Evolutionary conservation across 1,284 basidiomycete species (phyloP), one percentile per base, ranked within the genome.

Genomic region (Chondrostereum purpureum): DNA sequence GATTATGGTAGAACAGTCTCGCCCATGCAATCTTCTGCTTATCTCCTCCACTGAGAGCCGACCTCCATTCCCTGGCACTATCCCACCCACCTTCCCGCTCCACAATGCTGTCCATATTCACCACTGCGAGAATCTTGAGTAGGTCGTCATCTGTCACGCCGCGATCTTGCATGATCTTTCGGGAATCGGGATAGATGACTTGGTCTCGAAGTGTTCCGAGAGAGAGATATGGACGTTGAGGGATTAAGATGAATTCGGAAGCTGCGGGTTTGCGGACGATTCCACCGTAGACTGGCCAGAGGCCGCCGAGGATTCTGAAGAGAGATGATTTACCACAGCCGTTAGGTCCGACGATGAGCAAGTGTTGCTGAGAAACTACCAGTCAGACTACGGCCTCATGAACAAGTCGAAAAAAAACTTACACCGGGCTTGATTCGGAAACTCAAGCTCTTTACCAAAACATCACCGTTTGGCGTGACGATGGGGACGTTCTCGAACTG

Each of bases 81-180:
- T 92, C 88, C 93, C 93, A 97, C 12, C 95, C 95, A 10, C 95
- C 95, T 64, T 98, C 95, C n/a, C 94, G 79, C 56, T 92, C 88
- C 10, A 98, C 89, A 49, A 98, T 81, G 58, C 75, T 69, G 24
- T 85, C 84, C 83, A 99, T 91, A 54, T 93, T 84, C 12, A 98
- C 87, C 11, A 87, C 72, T 2, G 79, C 67, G 21, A 99, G 72
- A 46, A 96, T 84, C 11, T 66, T 57, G 16, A 88, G 66, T 34
- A 98, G 70, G 53, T 95, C 83, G 3, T 73, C 70, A 60, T 99
- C 95, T 5, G 78, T 82, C 31, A 85, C 65, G 12, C 83, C 83
- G 83, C 88, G 75, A 39, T 70, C 69, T 56, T 73, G 68, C 88
- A 92, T 91, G 37, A 89, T 80, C 39, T 71, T 70, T 51, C 81